A percentile compares a stretch with the other conserved stretches of the same genome.
Conservation (phyloP, 208 protist genomes). For the Leishmania tarentolae region DNA sequence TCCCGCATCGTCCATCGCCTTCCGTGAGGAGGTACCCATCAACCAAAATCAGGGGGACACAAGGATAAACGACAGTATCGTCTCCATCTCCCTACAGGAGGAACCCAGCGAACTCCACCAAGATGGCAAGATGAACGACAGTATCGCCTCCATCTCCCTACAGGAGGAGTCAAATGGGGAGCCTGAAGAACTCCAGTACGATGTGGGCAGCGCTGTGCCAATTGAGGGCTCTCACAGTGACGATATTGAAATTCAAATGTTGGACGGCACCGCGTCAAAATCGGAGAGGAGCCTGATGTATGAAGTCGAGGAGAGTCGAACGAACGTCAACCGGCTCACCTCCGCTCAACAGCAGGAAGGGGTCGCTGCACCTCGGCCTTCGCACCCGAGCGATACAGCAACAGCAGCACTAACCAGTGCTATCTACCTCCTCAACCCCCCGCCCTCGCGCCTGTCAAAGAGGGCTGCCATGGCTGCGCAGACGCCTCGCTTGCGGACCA, state of each 20-base stretch:
- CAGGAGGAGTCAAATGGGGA: not conserved
- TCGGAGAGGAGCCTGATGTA: constrained; percentile 27
- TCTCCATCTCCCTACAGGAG: constrained; percentile 13
- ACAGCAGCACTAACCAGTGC: not conserved
- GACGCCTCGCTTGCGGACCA: constrained; percentile 12
- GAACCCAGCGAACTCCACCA: not conserved
- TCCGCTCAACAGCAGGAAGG: not conserved
- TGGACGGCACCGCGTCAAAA: constrained; percentile 2
- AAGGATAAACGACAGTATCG: not conserved
- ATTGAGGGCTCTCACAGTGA: constrained; percentile 1
- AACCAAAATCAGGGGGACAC: not conserved
- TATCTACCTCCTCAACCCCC: not conserved
- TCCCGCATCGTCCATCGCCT: constrained; percentile 22
- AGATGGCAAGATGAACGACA: too few relatives aligned
- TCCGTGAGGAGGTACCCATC: constrained; percentile 16
- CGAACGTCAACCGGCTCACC: constrained; percentile 3
- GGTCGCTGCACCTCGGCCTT: not conserved
- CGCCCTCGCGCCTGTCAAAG: constrained; percentile 21
- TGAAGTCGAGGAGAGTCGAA: constrained; percentile 15
- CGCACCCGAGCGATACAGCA: not conserved
- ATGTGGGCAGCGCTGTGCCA: not conserved
- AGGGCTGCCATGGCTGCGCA: constrained; percentile 20
- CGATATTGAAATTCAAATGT: constrained; percentile 27
- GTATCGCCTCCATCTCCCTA: too few relatives aligned
- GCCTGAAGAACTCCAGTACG: not conserved